Evolutionary conservation across 1,284 basidiomycete species (phyloP), one percentile per base, ranked within the genome.

Genomic region (Pseudozyma sp.): DNA sequence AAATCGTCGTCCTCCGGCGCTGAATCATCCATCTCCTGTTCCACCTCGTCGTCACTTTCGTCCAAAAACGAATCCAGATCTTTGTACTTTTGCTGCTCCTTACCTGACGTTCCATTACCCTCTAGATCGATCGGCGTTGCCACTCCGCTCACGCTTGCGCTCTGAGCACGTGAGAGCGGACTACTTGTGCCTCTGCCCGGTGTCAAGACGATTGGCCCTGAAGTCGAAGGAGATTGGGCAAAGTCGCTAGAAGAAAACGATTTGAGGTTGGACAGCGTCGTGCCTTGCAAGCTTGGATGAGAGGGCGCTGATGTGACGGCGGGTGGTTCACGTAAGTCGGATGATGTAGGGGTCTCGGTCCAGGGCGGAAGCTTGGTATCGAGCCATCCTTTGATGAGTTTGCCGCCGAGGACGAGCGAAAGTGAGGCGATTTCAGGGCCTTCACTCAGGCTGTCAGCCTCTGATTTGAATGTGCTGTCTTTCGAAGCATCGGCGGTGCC

Each of bases 51-150:
- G n/a, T 79, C 80, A 40, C 74, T 77, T 48, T 73, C 78, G 31
- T 83, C 76, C 47, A 84, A 51, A 45, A 84, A 84, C 12, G 76
- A 72, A 38, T 84, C 80, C 35, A 84, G 55, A 39, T 83, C 79
- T 52, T 79, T 79, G 53, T 82, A 83, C 53, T 59, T 57, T 25
- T 69, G 66, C 21, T 57, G 62, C 5, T 52, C 45, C 49, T 61
- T 54, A 13, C 48, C 36, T 2, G 61, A 40, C 0, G 69, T 57
- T 1, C 47, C 47, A 35, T 56, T 43, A 7, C 68, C 13, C 12
- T 71, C 69, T 7, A 66, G 56, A 13, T 72, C 74, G 66, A 72
- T 66, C 0, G 74, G 74, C 1, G 73, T 71, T 31, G 51, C 47
- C 3, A 38, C 54, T 9, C 56, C 45, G 13, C 57, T 57, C 5